Conservation (phyloP, 306 rosid species). For the Malus sylvestris region DNA sequence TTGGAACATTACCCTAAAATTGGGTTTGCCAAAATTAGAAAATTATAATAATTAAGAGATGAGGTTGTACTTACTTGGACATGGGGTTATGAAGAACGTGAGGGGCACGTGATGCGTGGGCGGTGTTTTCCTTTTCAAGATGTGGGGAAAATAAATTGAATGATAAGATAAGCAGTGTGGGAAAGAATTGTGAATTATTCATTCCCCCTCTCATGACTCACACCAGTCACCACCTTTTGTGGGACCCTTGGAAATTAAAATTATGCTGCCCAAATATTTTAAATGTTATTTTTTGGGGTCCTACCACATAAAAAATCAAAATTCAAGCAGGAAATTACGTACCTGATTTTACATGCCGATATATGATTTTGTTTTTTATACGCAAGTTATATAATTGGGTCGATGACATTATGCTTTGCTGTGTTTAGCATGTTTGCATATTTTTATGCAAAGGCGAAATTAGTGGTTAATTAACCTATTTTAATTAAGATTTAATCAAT, state of each 20-base stretch:
- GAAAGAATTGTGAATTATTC: not conserved
- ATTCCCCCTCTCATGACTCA: not conserved
- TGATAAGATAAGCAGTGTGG: conserved; percentile 14
- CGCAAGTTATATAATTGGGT: not conserved
- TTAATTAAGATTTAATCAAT: not conserved
- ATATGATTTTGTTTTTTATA: not conserved
- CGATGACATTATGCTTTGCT: not conserved
- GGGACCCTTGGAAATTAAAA: not conserved
- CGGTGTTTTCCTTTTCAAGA: conserved; percentile 3
- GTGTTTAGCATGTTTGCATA: not conserved
- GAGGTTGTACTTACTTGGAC: not conserved
- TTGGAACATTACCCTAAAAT: not conserved
- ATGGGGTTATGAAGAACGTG: conserved; percentile 8
- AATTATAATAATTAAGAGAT: not conserved
- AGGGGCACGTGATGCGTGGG: conserved; percentile 29
- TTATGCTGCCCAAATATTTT: not conserved
- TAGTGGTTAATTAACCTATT: not conserved
- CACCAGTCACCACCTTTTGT: not conserved
- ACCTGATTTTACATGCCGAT: not conserved
- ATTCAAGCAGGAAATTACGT: not conserved
- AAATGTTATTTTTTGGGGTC: not conserved
- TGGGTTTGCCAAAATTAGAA: not conserved
- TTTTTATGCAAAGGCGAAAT: not conserved
- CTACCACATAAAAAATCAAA: not conserved
- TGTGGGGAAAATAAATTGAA: conserved; percentile 6